Conservation (phyloP, 805 yeast genomes). For the Pichia manshurica region DNA sequence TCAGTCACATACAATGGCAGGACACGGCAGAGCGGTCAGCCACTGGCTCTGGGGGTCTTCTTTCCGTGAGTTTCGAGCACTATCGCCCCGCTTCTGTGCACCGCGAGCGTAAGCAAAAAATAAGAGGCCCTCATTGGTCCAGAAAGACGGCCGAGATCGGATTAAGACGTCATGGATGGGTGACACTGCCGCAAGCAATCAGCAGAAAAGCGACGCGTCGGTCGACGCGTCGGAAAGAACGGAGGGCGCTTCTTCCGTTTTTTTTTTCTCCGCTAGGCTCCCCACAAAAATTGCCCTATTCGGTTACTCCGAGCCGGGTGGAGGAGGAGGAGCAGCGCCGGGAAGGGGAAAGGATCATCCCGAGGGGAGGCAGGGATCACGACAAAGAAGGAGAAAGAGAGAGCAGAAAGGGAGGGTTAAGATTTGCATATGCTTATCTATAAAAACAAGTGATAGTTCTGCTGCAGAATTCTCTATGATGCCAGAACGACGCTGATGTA, state of each 20-base stretch:
- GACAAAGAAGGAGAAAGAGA: neutral
- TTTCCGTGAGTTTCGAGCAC: neutral
- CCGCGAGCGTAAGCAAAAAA: constrained; percentile 1
- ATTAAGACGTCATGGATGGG: neutral
- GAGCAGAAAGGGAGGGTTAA: neutral
- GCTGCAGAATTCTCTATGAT: too few species aligned
- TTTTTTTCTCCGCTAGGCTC: neutral
- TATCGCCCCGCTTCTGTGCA: neutral
- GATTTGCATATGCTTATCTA: too few species aligned
- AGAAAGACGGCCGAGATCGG: neutral
- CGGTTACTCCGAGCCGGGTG: neutral
- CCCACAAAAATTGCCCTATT: constrained; percentile 4
- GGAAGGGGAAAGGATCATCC: neutral
- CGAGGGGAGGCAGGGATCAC: neutral
- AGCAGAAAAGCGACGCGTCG: constrained; percentile 3
- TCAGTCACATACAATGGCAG: too few species aligned
- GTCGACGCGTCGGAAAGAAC: neutral
- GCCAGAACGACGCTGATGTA: too few species aligned
- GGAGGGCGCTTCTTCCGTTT: too few species aligned
- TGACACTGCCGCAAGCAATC: too few species aligned
- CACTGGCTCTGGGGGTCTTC: too few species aligned
- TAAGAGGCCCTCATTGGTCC: neutral
- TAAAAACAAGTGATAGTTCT: too few species aligned
- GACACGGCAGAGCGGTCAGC: too few species aligned
- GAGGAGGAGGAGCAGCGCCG: neutral